A percentile compares a stretch with the other conserved stretches of the same genome.
Evolutionary conservation across 371 early-diverging fungal genomes (phyloP).

Genomic region (Mortierella sp.): DNA sequence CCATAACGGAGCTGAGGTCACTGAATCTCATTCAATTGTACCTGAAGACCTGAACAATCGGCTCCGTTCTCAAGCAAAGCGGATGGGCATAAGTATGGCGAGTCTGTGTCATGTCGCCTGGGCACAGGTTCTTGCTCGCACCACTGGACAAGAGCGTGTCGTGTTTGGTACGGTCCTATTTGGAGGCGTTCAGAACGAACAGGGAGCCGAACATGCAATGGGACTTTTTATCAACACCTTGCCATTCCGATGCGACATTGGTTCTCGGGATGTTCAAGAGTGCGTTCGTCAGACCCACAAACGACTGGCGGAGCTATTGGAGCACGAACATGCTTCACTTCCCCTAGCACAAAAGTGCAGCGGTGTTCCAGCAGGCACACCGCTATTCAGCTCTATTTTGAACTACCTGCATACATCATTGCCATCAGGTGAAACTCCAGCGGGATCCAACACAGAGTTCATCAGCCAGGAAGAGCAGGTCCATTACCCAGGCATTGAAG

Average conservation of each 20-base stretch:
- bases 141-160: constrained; percentile 18
- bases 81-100: constrained; percentile 17
- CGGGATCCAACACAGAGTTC: not conserved
- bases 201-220: no score
- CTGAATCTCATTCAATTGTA: constrained; percentile 5
- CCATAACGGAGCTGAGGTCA: not conserved
- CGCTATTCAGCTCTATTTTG: constrained; percentile 20
- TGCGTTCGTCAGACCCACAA: constrained; percentile 1
- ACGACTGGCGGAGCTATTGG: constrained; percentile 5
- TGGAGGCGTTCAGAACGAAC: not conserved
- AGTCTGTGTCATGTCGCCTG: constrained; percentile 14
- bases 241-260: constrained; percentile 20
- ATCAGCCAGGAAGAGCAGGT: no score
- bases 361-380: constrained; percentile 22
- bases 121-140: constrained; percentile 11
- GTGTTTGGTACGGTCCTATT: constrained; percentile 29
- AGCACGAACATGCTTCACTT: constrained; percentile 18
- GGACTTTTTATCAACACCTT: constrained; percentile 25
- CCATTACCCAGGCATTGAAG: not conserved
- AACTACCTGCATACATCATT: constrained; percentile 28
- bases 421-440: not conserved
- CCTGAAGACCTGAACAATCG: constrained; percentile 12
- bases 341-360: constrained; percentile 34
- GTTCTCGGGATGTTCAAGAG: not conserved
- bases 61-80: constrained; percentile 16